Evolutionary conservation across 306 rosid genomes (phyloP).

Genomic region (Lithocarpus polystachyus): DNA sequence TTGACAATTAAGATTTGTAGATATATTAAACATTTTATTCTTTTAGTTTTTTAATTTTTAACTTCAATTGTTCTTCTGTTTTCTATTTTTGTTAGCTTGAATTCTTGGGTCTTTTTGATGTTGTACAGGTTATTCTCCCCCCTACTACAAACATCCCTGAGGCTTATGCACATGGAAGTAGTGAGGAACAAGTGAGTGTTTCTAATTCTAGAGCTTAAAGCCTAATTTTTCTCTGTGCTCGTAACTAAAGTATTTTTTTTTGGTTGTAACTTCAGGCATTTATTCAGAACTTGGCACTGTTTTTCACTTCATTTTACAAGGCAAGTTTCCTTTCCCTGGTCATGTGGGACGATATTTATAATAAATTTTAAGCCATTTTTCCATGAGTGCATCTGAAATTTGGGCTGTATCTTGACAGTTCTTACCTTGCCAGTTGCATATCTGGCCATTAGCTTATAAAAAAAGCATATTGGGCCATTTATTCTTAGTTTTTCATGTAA

Average conservation of each 20-base stretch:
- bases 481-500: background rate
- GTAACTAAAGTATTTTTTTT: slow-evolving; percentile 10
- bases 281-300: slow-evolving; percentile 90
- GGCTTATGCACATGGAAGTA: slow-evolving; percentile 81
- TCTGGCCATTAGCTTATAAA: background rate
- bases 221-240: background rate
- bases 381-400: background rate
- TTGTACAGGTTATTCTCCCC: slow-evolving; percentile 66
- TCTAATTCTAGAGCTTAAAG: background rate
- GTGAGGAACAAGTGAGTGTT: slow-evolving; percentile 77
- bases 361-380: background rate
- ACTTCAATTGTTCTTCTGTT: slow-evolving; percentile 2
- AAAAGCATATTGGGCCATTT: background rate
- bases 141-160: slow-evolving; percentile 78
- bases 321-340: slow-evolving; percentile 30
- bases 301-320: slow-evolving; percentile 91
- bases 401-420: background rate
- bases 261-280: slow-evolving; percentile 55
- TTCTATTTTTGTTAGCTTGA: slow-evolving; percentile 6
- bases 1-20: background rate
- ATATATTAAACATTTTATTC: background rate
- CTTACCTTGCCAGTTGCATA: background rate
- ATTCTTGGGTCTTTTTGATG: slow-evolving; percentile 5
- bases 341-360: background rate
- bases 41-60: background rate